Evolutionary conservation across 257 asterid genomes (phyloP), one percentile per base, ranked within the genome.

Genomic region (Linderniella brevidens): DNA sequence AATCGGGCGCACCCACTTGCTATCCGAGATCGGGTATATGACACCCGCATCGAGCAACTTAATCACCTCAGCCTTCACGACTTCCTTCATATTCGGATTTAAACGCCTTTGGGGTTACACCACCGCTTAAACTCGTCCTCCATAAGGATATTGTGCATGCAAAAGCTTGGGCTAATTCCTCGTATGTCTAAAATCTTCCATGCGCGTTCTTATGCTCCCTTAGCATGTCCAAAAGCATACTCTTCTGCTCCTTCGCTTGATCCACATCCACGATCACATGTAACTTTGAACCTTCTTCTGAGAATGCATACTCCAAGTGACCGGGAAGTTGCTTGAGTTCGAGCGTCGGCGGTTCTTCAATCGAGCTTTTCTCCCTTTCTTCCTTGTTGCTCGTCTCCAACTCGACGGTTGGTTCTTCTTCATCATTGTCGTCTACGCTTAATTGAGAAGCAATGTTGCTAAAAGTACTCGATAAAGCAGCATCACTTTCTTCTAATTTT

Each of bases 11-110:
- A 57, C 54, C 61, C 32, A 56, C 4, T 3, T 5, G 10, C 40
- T 46, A 14, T 18, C 40, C 3, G 29, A 56, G 13, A 56, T 56
- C 3, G 47, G 60, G 1, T 45, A 55, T 13, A 55, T 45, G 0
- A 55, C 36, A 1, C 5, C 37, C 10, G 17, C 46, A 55, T 39
- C 53, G 0, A 55, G 37, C 0, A 55, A 14, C 29, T 47, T 32
- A 0, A 55, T 5, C 3, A 55, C n/a, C 20, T 44, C 36, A 4
- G 11, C 46, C 14, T 45, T 55, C 0, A 55, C 53, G 1, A 55
- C 46, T 10, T 55, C 56, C 8, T 19, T 4, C 42, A 48, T 48
- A 0, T 9, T 0, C 4, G 50, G 49, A 11, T 39, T 57, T 19
- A 56, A n/a, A 1, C 39, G 10, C 0, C 35, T 17, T 56, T 56